Evolutionary conservation across 352 stramenopile genomes (phyloP), one percentile per base, ranked within the genome.

Genomic region (Globisporangium cylindrosporum): DNA sequence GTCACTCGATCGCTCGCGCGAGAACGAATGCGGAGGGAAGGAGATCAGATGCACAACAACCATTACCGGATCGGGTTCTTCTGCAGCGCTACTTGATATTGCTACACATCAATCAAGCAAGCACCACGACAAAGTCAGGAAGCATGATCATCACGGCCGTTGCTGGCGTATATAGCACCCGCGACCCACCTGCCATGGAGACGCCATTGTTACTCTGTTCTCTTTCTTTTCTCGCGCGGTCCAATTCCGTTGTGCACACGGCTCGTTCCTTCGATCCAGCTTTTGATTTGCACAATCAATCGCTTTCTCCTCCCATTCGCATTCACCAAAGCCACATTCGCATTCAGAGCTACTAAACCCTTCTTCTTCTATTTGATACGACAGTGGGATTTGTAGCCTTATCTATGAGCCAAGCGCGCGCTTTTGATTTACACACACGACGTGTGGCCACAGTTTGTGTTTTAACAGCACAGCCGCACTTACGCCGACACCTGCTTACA

Each of bases 41-140:
- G 10, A 32, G 20, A 36, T 18, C 18, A 25, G 5, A 18, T 48
- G 25, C 27, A 32, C 32, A 9, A 36, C n/a, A 58, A 14, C 43
- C 25, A 15, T 48, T 46, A 91, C 82, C 80, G 79, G 12, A 92
- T 64, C 15, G 84, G 84, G 58, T 79, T 56, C 67, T 75, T 81
- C 43, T 78, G 72, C 54, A 92, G 62, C 25, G 74, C 84, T 46
- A 77, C 60, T 79, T 90, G 75, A 55, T 92, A 92, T 66, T 80
- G 72, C 84, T 92, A 55, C 29, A 22, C 9, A 53, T 51, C 43
- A 66, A n/a, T 59, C 54, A 8, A 24, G 38, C 27, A 18, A 59
- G 2, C 25, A 3, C 18, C 27, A 69, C 18, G 62, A 20, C 1
- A 46, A n/a, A 32, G 25, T 36, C 12, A 38, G 20, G 32, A 34